Evolutionary conservation across 495 filamentous ascomycete species (phyloP), one percentile per base, ranked within the genome.

Genomic region (Cenococcum geophilum): DNA sequence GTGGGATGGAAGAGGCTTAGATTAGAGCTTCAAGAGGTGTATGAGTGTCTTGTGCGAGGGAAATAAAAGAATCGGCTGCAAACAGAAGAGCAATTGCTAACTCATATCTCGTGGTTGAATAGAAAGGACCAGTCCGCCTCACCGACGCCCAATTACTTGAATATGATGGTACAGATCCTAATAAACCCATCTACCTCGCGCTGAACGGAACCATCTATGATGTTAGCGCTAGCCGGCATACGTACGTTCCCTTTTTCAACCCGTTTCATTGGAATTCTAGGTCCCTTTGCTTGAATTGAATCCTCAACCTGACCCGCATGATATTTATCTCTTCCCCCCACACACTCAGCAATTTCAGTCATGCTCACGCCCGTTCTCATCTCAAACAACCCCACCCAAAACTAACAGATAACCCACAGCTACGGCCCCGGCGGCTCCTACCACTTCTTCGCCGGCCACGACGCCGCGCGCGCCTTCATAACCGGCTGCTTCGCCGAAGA

Each of bases 161-260:
- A 55, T 93, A 89, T 80, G 86, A 95, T 75, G 93, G 93, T 76
- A 81, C 75, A 54, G 84, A 95, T 74, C 76, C 84, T 0, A 65
- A 69, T 18, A 82, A 87, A 21, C 95, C 93, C 4, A 85, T 99
- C 73, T 92, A 95, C 75, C 79, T 99, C 52, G 91, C 89, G 55
- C 80, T 99, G 49, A 99, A 99, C 77, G 89, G 91, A 56, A 86
- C 82, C 60, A 89, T 99, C 77, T 97, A 90, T 81, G 93, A 99
- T 73, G 95, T 99, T 37, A 86, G 86, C 12, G 76, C 82, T 5
- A 87, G 87, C 63, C 83, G 79, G 0, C 74, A 76, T 20, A 84
- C 87, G 40, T 61, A 36, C 16, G 57, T 59, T 6, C n/a, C 8
- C 6, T 51, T 18, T 6, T 51, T 51, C 11, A 40, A 14, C 14